Conservation (phyloP, 495 filamentous ascomycete species). For the Neurospora sp. region DNA sequence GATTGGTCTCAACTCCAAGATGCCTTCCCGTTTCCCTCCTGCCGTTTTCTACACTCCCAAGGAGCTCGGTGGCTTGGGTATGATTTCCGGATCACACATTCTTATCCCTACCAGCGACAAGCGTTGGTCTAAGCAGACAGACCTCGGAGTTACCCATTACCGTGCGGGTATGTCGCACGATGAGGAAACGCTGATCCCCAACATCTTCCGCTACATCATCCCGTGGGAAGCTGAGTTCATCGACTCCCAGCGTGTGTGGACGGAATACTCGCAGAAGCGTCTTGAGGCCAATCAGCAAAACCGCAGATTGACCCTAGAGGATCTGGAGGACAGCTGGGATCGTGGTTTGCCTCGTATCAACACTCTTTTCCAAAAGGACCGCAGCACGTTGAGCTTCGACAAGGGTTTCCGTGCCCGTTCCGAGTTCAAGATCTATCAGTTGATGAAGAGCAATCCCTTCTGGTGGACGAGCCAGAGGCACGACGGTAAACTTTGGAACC, state of each 20-base stretch:
- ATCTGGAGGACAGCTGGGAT: constrained; percentile 98
- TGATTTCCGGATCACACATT: constrained; percentile 98
- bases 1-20: constrained; percentile 98
- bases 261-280: constrained; percentile 97
- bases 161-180: constrained; percentile 97
- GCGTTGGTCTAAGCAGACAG: constrained; percentile 96
- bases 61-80: constrained; percentile 93
- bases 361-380: constrained; percentile 97
- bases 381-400: constrained; percentile 95
- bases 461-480: constrained; percentile 99
- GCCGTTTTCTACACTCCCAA: constrained; percentile 99
- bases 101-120: constrained; percentile 97
- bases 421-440: constrained; percentile 96
- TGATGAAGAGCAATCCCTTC: constrained; percentile 99
- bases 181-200: constrained; percentile 95
- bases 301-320: constrained; percentile 85
- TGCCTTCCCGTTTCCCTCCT: constrained; percentile 98
- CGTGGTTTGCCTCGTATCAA: constrained; percentile 97
- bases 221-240: constrained; percentile 99
- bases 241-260: constrained; percentile 97
- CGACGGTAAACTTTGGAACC: constrained; percentile 97
- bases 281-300: constrained; percentile 97
- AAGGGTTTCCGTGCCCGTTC: constrained; percentile 95
- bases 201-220: constrained; percentile 99
- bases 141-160: constrained; percentile 95